phyloP scores from a whole-genome alignment of 1,139 yeast genomes.

The Lodderomyces parapsilosis region DNA sequence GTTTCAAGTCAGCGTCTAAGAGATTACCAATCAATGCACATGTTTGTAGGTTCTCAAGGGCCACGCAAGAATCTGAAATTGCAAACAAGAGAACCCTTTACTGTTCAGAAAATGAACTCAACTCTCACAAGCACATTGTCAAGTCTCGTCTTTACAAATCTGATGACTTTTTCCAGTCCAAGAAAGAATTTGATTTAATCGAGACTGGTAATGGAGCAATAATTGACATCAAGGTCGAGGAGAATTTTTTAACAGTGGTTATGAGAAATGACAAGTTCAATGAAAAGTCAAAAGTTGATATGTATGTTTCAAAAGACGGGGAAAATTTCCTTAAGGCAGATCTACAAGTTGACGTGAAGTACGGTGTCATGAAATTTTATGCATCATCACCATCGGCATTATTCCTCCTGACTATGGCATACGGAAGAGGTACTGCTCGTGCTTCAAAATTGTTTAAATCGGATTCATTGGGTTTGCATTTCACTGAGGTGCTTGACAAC shows the following conservation, averaged over 20 bases:
- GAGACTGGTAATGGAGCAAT: slow-evolving; percentile 38
- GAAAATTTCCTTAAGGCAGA: slow-evolving; percentile 49
- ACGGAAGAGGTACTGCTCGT: slow-evolving; percentile 15
- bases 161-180: slow-evolving; percentile 53
- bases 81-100: slow-evolving; percentile 46
- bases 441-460: slow-evolving; percentile 51
- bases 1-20: slow-evolving; percentile 44
- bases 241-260: slow-evolving; percentile 53
- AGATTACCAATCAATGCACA: slow-evolving; percentile 30
- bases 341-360: slow-evolving; percentile 43
- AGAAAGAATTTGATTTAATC: slow-evolving; percentile 20
- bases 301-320: slow-evolving; percentile 63
- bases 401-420: slow-evolving; percentile 49
- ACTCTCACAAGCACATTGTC: slow-evolving; percentile 44
- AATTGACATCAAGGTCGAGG: slow-evolving; percentile 47
- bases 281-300: slow-evolving; percentile 37
- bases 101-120: slow-evolving; percentile 46
- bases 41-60: slow-evolving; percentile 54
- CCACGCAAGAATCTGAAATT: slow-evolving; percentile 35
- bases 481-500: slow-evolving; percentile 45
- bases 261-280: slow-evolving; percentile 50
- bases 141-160: slow-evolving; percentile 45
- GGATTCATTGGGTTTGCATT: slow-evolving; percentile 63
- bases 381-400: slow-evolving; percentile 58
- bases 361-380: slow-evolving; percentile 50